phyloP scores from a whole-genome alignment of 1,284 basidiomycete species.

The Pulveroboletus sp. region DNA sequence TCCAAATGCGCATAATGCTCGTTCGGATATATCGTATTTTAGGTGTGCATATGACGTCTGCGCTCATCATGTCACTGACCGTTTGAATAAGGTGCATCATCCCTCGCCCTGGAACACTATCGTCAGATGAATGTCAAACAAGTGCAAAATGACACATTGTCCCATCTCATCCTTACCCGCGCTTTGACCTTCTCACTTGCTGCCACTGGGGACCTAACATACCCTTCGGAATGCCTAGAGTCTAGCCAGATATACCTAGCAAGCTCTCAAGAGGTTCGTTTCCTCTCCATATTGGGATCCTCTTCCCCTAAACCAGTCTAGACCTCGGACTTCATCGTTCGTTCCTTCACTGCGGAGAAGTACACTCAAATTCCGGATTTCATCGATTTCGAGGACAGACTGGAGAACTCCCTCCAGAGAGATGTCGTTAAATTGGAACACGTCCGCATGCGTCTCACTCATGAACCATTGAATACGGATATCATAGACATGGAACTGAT shows the following conservation, averaged over 20 bases:
- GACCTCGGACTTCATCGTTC: slow-evolving; percentile 76
- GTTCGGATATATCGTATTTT: slow-evolving; percentile 77
- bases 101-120: slow-evolving; percentile 73
- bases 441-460: slow-evolving; percentile 74
- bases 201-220: slow-evolving; percentile 65
- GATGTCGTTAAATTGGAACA: slow-evolving; percentile 78
- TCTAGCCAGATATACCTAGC: slow-evolving; percentile 74
- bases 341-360: slow-evolving; percentile 73
- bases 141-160: slow-evolving; percentile 82
- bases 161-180: slow-evolving; percentile 73
- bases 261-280: slow-evolving; percentile 67
- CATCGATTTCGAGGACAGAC: slow-evolving; percentile 67
- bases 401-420: slow-evolving; percentile 78
- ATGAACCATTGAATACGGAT: slow-evolving; percentile 65
- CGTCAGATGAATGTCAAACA: slow-evolving; percentile 73
- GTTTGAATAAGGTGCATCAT: slow-evolving; percentile 53
- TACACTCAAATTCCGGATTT: slow-evolving; percentile 86
- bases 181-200: slow-evolving; percentile 78
- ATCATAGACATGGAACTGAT: slow-evolving; percentile 76
- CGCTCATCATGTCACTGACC: slow-evolving; percentile 1
- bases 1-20: slow-evolving; percentile 69
- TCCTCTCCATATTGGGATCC: not conserved
- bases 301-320: slow-evolving; percentile 29
- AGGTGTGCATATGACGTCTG: slow-evolving; percentile 39
- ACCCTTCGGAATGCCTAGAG: slow-evolving; percentile 69